phyloP scores from a whole-genome alignment of 495 filamentous ascomycete species.

The Podospora pseudoanserina region DNA sequence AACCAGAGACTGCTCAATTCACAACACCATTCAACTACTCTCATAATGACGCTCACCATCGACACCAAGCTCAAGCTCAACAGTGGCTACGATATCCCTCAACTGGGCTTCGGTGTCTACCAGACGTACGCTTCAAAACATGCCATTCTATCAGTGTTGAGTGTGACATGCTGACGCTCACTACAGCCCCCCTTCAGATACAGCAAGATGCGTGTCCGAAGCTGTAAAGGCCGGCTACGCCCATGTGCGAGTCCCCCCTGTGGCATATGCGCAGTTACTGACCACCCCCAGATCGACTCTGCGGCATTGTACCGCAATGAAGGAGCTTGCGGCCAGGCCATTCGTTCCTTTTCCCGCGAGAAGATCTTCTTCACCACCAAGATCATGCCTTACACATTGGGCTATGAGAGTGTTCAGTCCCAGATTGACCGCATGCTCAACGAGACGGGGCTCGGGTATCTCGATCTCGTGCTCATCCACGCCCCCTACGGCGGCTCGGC shows the following conservation, averaged over 20 bases:
- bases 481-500: constrained; percentile 58
- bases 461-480: constrained; percentile 63
- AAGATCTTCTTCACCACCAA: constrained; percentile 75
- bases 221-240: constrained; percentile 69
- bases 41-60: constrained; percentile 58
- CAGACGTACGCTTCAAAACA: constrained; percentile 53
- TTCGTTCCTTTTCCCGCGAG: constrained; percentile 48
- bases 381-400: constrained; percentile 41
- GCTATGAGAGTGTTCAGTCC: constrained; percentile 49
- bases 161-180: background rate
- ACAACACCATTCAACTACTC: background rate
- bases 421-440: constrained; percentile 51
- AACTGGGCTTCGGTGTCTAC: constrained; percentile 72
- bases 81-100: constrained; percentile 75
- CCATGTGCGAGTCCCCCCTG: constrained; percentile 48
- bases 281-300: constrained; percentile 57
- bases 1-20: background rate
- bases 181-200: constrained; percentile 32
- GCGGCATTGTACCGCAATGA: constrained; percentile 71
- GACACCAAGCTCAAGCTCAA: constrained; percentile 64
- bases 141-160: background rate
- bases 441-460: constrained; percentile 54
- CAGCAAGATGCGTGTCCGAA: constrained; percentile 53
- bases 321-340: constrained; percentile 58
- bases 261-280: background rate